phyloP scores from a whole-genome alignment of 2,329 filamentous ascomycete species.

The Microdochium trichocladiopsis region DNA sequence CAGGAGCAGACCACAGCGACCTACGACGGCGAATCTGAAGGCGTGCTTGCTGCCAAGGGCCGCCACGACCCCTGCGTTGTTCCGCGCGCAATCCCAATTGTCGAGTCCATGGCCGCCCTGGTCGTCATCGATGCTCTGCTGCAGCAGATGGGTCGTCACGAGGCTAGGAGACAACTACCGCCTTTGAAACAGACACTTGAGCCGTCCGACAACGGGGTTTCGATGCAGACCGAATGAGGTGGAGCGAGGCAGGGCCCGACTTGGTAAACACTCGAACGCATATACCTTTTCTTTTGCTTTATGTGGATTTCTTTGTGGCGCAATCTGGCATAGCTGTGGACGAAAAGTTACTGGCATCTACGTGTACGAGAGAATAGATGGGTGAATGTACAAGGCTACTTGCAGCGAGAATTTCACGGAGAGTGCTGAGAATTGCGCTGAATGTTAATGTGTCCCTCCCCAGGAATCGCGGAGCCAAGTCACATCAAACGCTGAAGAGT shows the following conservation, averaged over 20 bases:
- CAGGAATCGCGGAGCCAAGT: too few relatives aligned
- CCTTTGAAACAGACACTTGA: slow-evolving; percentile 24
- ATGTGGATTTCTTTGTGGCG: too few relatives aligned
- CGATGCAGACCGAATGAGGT: slow-evolving; percentile 5
- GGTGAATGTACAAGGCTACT: too few relatives aligned
- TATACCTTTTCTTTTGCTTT: too few relatives aligned
- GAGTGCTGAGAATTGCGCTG: too few relatives aligned
- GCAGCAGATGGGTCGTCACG: slow-evolving; percentile 63
- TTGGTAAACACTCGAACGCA: too few relatives aligned
- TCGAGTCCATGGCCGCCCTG: slow-evolving; percentile 86
- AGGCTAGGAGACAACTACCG: slow-evolving; percentile 36
- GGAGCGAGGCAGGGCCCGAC: background rate
- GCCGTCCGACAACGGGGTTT: slow-evolving; percentile 20
- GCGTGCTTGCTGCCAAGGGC: slow-evolving; percentile 83
- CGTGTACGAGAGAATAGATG: too few relatives aligned
- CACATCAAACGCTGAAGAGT: too few relatives aligned
- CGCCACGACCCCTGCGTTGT: slow-evolving; percentile 92
- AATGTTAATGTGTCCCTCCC: too few relatives aligned
- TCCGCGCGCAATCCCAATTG: slow-evolving; percentile 77
- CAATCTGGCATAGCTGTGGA: too few relatives aligned
- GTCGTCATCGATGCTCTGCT: slow-evolving; percentile 82
- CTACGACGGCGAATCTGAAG: slow-evolving; percentile 65
- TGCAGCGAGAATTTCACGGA: too few relatives aligned
- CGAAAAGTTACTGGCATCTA: too few relatives aligned
- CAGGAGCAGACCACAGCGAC: slow-evolving; percentile 78